Evolutionary conservation across 1,284 basidiomycete species (phyloP).

Genomic region (Ustilago shanxiensis): DNA sequence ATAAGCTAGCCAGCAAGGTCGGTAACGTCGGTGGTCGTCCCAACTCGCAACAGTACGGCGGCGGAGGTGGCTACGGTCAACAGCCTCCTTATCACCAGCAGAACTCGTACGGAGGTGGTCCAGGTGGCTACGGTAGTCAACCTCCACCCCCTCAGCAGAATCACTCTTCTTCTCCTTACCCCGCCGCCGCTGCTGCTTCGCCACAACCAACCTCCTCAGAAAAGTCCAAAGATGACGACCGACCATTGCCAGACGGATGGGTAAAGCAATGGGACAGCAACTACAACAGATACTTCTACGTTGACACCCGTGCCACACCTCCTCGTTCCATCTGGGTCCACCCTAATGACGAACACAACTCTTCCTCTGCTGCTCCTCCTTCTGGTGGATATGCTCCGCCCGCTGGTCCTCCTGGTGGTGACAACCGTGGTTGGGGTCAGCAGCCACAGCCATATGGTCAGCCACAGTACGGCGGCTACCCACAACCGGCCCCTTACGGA

Average conservation of each 20-base stretch:
- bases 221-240: conserved; percentile 52
- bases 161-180: background rate
- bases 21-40: conserved; percentile 36
- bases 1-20: conserved; percentile 60
- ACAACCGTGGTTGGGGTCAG: conserved; percentile 44
- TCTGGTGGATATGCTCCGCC: conserved; percentile 49
- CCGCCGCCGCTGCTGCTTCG: conserved; percentile 1
- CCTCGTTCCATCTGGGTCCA: conserved; percentile 67
- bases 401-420: conserved; percentile 48
- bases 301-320: conserved; percentile 64
- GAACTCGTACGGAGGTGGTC: conserved; percentile 26
- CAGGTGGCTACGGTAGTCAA: conserved; percentile 3
- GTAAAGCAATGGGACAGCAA: conserved; percentile 67
- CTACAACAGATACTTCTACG: conserved; percentile 67
- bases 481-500: conserved; percentile 37
- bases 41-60: conserved; percentile 40
- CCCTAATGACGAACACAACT: conserved; percentile 55
- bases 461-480: conserved; percentile 37
- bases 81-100: conserved; percentile 36
- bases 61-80: conserved; percentile 35
- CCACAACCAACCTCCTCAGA: conserved; percentile 17
- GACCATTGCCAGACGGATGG: conserved; percentile 63
- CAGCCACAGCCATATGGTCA: conserved; percentile 28
- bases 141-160: conserved; percentile 21
- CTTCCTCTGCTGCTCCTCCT: background rate